Evolutionary conservation across 345 rosid species (phyloP).

Genomic region (Psidium guajava): DNA sequence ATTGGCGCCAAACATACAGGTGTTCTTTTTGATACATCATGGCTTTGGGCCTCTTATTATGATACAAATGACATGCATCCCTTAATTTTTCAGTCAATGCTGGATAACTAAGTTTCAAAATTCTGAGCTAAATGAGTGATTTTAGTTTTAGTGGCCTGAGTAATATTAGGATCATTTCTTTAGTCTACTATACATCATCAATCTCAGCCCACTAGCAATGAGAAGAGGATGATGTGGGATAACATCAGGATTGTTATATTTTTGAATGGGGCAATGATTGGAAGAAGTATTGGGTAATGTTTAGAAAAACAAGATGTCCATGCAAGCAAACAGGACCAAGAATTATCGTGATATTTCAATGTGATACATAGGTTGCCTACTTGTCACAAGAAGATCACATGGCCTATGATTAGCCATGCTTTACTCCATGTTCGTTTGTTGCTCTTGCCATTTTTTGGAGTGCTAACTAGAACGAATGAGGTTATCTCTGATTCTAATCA

Average conservation of each 20-base stretch:
- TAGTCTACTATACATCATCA: neutral
- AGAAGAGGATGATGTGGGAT: neutral
- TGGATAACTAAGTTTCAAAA: neutral
- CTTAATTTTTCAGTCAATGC: neutral
- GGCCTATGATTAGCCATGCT: neutral
- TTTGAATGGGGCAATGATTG: neutral
- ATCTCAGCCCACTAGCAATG: neutral
- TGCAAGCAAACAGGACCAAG: neutral
- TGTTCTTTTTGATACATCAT: conserved; percentile 1
- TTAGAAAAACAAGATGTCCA: neutral
- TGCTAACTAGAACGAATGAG: neutral
- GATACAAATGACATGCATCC: neutral
- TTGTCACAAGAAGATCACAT: neutral
- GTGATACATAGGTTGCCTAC: neutral
- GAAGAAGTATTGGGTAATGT: neutral
- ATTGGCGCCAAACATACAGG: conserved; percentile 98
- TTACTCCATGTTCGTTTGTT: neutral
- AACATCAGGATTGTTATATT: neutral
- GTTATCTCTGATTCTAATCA: neutral
- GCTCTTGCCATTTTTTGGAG: neutral
- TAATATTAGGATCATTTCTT: neutral
- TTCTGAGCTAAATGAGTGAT: neutral
- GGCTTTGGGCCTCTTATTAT: neutral
- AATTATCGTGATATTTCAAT: neutral
- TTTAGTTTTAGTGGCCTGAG: neutral